Percentiles rank a stretch among this genome's conserved stretches.
These are phyloP conservation scores for Pseudovirgaria hyperparasitica DNA, from an alignment of 2,329 filamentous ascomycete genomes.

Conservation along the genomic window DNA sequence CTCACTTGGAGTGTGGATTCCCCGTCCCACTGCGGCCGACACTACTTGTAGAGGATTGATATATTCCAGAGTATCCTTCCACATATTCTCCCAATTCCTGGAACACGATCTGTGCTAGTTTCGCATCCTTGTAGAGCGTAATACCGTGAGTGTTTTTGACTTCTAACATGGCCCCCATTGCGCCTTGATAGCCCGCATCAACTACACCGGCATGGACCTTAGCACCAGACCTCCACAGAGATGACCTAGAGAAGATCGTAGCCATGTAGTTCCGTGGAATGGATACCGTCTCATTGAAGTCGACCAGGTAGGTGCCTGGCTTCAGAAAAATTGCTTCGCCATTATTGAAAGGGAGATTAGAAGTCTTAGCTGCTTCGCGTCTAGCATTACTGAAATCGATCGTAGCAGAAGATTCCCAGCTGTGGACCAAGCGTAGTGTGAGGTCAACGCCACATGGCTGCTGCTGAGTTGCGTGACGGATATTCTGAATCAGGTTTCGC, in stretches of 20 bases:
- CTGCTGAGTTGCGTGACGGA: conserved; percentile 2
- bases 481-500: no score
- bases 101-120: conserved; percentile 29
- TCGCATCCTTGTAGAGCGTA: conserved; percentile 20
- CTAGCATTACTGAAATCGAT: conserved; percentile 9
- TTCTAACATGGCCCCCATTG: conserved; percentile 26
- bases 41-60: no score
- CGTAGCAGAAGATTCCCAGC: conserved; percentile 9
- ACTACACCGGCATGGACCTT: conserved; percentile 26
- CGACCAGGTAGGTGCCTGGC: conserved; percentile 18
- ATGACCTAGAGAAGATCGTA: conserved; percentile 24
- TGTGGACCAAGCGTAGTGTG: conserved; percentile 10
- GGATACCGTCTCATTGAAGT: conserved; percentile 29
- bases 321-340: neutral
- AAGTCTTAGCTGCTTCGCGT: conserved; percentile 4
- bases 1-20: conserved; percentile 12
- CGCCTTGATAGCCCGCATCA: conserved; percentile 31
- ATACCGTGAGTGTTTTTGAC: conserved; percentile 24
- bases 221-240: conserved; percentile 28
- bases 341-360: conserved; percentile 1
- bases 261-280: conserved; percentile 29
- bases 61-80: conserved; percentile 26
- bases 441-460: conserved; percentile 15
- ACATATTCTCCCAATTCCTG: conserved; percentile 23
- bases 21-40: no score